These are phyloP conservation scores for Eucalyptus tenuipes DNA, from an alignment of 345 rosid genomes.

Conservation along the genomic window DNA sequence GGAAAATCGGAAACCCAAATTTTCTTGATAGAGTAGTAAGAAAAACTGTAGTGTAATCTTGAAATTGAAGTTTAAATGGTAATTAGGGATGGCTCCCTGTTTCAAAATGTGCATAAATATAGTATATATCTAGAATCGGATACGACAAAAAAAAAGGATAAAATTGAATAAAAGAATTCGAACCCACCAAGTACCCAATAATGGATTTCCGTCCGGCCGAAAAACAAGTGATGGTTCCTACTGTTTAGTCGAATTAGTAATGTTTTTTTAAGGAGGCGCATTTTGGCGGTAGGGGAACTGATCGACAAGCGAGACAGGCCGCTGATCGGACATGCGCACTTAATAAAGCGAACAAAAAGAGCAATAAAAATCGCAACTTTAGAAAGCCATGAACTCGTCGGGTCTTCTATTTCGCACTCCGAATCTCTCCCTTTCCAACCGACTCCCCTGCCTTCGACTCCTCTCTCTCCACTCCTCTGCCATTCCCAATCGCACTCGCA, in stretches of 20 bases:
- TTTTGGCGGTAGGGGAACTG: not conserved
- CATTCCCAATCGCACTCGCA: not conserved
- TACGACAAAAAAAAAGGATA: not conserved
- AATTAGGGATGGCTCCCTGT: not conserved
- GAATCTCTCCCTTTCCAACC: not conserved
- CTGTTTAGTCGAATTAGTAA: not conserved
- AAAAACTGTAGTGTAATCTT: not conserved
- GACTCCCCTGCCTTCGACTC: not conserved
- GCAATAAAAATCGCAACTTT: too few species aligned
- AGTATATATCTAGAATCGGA: not conserved
- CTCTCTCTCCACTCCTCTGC: not conserved
- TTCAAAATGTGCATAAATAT: not conserved
- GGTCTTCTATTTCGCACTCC: not conserved
- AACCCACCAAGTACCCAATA: not conserved
- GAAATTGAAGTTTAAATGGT: not conserved
- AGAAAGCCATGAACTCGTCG: not conserved
- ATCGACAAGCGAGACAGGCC: not conserved
- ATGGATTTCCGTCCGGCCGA: not conserved
- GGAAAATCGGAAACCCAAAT: not conserved
- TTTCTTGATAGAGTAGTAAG: not conserved
- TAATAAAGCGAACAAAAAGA: not conserved
- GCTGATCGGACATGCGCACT: not conserved
- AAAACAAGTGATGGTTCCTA: accelerated
- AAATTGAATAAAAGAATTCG: not conserved
- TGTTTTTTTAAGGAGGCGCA: not conserved